Evolutionary conservation across 2,329 filamentous ascomycete genomes (phyloP), one percentile per base, ranked within the genome.

Genomic region (Phialophora macrospora): DNA sequence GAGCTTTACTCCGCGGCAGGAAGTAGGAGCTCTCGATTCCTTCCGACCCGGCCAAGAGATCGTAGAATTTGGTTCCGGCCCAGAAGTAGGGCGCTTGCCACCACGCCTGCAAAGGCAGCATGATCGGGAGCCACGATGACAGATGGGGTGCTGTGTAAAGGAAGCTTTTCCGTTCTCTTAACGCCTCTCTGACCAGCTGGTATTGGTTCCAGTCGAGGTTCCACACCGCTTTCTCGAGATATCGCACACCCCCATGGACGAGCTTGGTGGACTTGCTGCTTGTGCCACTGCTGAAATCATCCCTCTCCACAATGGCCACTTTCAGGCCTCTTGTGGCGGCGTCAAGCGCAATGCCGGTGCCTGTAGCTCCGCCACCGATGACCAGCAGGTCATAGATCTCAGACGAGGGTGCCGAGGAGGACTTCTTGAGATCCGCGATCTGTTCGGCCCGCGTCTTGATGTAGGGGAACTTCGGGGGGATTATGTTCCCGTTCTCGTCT

Each of bases 21-120:
- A 96, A 96, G 79, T 96, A 96, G 3, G 91, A 94, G 74, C 87
- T 92, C 77, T 96, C 92, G 73, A 96, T 93, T 63, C 92, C 92
- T 77, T 96, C 92, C 34, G 89, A 89, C 12, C 92, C 92, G 73
- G 92, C 92, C 70, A 96, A 84, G 72, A 93, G 87, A 78, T 96
- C 92, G 78, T 96, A 96, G 72, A 87, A 87, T 78, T 96, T 96
- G 68, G 87, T 89, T 58, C 87, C 87, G 1, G 80, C 82, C 85
- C 86, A 90, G 78, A 89, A 88, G 77, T 90, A 90, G 1, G 91
- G 91, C n/a, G 87, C 88, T 79, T 94, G 89, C 89, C 90, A 93
- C 90, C 90, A 93, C 76, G 88, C 88, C 77, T 93, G 85, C 69
- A 94, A 82, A 2, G 91, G 91, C 70, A 94, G 86, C 84, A 94